Conservation (phyloP, 208 protist genomes). For the Acanthamoeba triangularis region DNA sequence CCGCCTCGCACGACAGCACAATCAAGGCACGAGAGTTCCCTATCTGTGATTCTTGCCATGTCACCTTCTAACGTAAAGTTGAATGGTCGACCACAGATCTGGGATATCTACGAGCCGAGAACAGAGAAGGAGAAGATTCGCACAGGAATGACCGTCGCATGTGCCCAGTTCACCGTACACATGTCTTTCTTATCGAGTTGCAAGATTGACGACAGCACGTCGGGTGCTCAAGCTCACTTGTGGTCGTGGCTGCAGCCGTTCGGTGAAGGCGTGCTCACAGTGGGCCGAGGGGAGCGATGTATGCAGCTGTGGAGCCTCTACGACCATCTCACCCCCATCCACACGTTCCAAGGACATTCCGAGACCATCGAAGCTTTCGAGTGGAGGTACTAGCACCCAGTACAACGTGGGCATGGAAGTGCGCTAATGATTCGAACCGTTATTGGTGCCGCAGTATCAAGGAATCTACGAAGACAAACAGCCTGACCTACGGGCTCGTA, state of each 20-base stretch:
- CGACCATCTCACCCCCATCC: background rate
- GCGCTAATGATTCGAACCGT: background rate
- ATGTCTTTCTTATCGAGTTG: background rate
- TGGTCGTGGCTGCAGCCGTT: background rate
- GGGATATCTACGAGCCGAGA: slow-evolving; percentile 26
- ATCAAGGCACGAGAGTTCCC: background rate
- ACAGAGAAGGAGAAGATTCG: slow-evolving; percentile 12
- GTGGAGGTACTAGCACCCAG: background rate
- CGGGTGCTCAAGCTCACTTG: no score
- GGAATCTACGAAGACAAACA: background rate
- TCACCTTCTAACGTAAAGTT: no score
- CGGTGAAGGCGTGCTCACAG: slow-evolving; percentile 3
- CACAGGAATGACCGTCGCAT: background rate
- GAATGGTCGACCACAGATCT: background rate
- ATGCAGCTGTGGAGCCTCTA: slow-evolving; percentile 34
- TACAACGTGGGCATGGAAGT: background rate
- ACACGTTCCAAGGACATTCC: background rate
- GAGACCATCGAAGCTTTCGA: slow-evolving; percentile 7
- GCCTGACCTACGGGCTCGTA: background rate
- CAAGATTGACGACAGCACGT: background rate
- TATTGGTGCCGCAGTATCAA: background rate
- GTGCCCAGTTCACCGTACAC: slow-evolving; percentile 2
- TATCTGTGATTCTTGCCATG: background rate
- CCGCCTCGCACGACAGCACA: slow-evolving; percentile 29
- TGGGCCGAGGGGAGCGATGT: background rate